These are phyloP conservation scores for Pythium folliculosum DNA, from an alignment of 352 stramenopile genomes.

Conservation along the genomic window DNA sequence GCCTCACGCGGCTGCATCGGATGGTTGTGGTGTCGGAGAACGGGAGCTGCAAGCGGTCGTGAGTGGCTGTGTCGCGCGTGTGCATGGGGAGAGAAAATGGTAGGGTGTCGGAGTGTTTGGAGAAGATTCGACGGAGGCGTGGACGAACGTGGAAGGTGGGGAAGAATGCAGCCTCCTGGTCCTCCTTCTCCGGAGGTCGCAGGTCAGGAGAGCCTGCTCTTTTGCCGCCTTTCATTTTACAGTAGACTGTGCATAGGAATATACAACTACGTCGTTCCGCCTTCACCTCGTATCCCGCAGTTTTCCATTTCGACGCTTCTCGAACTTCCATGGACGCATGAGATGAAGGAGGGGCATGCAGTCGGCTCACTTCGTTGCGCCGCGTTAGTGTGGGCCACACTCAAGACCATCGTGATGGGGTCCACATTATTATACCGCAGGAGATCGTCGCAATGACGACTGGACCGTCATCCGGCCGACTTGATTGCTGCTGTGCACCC, in stretches of 20 bases:
- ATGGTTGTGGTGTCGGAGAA: neutral
- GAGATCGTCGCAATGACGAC: neutral
- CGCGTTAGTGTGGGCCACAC: neutral
- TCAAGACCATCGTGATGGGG: neutral
- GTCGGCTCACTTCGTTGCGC: neutral
- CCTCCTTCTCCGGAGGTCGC: constrained; percentile 16
- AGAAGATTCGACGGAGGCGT: neutral
- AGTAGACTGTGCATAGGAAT: constrained; percentile 22
- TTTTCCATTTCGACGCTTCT: constrained; percentile 1
- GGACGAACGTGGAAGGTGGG: constrained; percentile 5
- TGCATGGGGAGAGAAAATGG: neutral
- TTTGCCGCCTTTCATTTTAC: constrained; percentile 8
- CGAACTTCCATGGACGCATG: neutral
- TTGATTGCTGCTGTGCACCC: neutral
- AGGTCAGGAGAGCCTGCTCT: constrained; percentile 13
- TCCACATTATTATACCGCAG: neutral
- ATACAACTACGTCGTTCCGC: constrained; percentile 10
- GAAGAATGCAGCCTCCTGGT: constrained; percentile 2
- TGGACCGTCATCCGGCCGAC: neutral
- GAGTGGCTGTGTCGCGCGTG: neutral
- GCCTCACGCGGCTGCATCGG: constrained; percentile 5
- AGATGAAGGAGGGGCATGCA: neutral
- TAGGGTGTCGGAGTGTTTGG: neutral
- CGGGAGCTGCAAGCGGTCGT: neutral
- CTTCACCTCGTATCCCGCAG: neutral